Evolutionary conservation across 352 stramenopile genomes (phyloP), one percentile per base, ranked within the genome.

Genomic region (Globisporangium cystogenes): DNA sequence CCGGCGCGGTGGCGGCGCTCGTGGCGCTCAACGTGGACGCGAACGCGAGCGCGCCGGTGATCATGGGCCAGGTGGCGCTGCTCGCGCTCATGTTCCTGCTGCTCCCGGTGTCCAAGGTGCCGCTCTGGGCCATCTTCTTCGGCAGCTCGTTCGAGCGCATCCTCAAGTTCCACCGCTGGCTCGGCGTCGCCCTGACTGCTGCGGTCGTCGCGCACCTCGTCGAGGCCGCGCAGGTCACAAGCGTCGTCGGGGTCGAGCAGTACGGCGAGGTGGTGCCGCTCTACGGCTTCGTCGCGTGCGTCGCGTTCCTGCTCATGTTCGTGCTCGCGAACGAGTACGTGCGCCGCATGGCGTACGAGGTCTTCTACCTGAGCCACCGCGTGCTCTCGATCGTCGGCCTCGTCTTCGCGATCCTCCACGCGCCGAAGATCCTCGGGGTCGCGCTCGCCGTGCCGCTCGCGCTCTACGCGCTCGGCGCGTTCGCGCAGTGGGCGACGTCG

Each of bases 91-190:
- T 91, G 78, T 90, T 93, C 52, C 52, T 93, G 51, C 73, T 93
- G 35, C 63, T 93, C 3, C 82, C 82, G 0, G 69, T 93, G 1
- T 61, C 82, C 6, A 64, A 72, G 11, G 59, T 89, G 26, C 68
- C 68, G 7, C 59, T 91, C 21, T 91, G 80, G 80, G 77, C 73
- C 12, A 52, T 83, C 24, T 67, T 84, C 42, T 93, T 93, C 26
- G 76, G 76, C 52, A 84, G 64, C 48, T 90, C 77, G 29, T 88
- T 90, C 37, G 82, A 93, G 47, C 82, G 82, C 20, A 87, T 90
- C 24, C 57, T 90, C 64, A 91, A 90, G 69, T 93, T 91, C 46
- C 82, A 93, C 59, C 82, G 82, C 47, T 90, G 79, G 76, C 66
- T 93, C 21, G 82, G 80, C 8, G 46, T 89, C 40, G 43, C 67